Percentiles rank a stretch among this genome's conserved stretches.
These are phyloP conservation scores for Boletus rubroflammeus DNA, from an alignment of 768 basidiomycete genomes.

Conservation along the genomic window DNA sequence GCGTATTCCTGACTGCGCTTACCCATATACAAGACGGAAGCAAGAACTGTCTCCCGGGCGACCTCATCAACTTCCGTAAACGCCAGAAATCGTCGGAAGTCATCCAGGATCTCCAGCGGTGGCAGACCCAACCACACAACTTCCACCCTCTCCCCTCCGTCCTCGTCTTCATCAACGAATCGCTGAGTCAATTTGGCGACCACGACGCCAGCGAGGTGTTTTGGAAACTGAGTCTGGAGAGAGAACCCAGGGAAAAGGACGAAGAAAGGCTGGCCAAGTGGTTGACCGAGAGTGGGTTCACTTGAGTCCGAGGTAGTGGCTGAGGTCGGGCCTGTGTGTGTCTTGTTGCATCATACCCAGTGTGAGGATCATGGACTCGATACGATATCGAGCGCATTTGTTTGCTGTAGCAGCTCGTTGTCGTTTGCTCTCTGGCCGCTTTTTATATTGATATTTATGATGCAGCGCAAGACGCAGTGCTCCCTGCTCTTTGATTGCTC, in stretches of 20 bases:
- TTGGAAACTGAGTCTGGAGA: conserved; percentile 46
- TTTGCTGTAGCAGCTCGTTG: neutral
- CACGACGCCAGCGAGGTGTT: conserved; percentile 33
- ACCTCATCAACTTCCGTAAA: conserved; percentile 58
- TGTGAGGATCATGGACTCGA: conserved; percentile 5
- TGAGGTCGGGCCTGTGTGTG: neutral
- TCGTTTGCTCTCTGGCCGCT: neutral
- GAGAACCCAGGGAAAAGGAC: conserved; percentile 56
- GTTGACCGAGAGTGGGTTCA: conserved; percentile 39
- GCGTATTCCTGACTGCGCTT: conserved; percentile 55
- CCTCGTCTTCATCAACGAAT: conserved; percentile 40
- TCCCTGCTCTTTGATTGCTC: neutral
- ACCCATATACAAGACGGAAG: conserved; percentile 64
- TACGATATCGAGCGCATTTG: neutral
- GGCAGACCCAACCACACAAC: conserved; percentile 54
- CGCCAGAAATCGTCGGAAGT: conserved; percentile 52
- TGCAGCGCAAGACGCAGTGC: neutral
- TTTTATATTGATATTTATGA: conserved; percentile 13
- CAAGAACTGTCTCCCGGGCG: conserved; percentile 42
- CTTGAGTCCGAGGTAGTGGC: conserved; percentile 14
- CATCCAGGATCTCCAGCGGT: conserved; percentile 53
- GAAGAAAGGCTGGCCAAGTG: conserved; percentile 46
- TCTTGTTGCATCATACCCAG: conserved; percentile 2
- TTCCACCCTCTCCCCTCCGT: conserved; percentile 43
- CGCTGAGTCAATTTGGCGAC: conserved; percentile 36